Base-by-base conservation (phyloP, 2,329 filamentous ascomycete species). In the Metarhizium album region DNA sequence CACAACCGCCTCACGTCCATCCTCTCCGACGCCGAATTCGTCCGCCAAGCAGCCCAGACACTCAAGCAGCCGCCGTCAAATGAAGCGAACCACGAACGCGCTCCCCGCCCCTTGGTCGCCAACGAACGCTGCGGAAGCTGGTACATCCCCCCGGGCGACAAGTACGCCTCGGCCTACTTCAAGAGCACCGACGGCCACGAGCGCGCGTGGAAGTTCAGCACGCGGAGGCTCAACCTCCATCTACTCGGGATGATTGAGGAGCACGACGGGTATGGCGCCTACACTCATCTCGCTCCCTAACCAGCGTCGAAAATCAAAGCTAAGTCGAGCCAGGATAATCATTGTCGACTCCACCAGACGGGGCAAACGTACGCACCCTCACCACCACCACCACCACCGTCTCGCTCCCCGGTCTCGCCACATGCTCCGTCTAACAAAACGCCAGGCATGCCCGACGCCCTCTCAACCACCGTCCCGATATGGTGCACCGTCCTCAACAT, bases 181-280 rank as follows among this genome's bases (percentile, higher is more conserved):
- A 98, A 98, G 74, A 95, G 88, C 68, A 98, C 93, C 2, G 93
- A 98, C 69, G 93, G 93, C 1, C 93, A 98, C 66, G 82, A 83
- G 48, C 84, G 87, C 8, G 83, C 94, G 62, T 98, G 93, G 93
- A 80, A 83, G 54, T 95, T 97, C 63, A 95, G 87, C 67, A 78
- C 84, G 22, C 74, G 93, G 55, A 76, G 93, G 56, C 69, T 97
- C 61, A 98, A 98, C 64, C 64, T 95, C 59, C 87, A 95, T 56
- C 64, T 97, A 16, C 66, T 96, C 47, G 75, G 82, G 33, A 61
- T 90, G 40, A 75, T 91, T 50, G 81, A 78, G 54, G 61, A 71
- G 51, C 63, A 80, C 66, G 81, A 86, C 59, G 90, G 90, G 76
- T 88, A 51, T 74, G 64, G 16, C 18, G 52, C 45, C 40, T 45